phyloP scores from a whole-genome alignment of 108 stramenopile genomes.

The Schizochytrium sp. region DNA sequence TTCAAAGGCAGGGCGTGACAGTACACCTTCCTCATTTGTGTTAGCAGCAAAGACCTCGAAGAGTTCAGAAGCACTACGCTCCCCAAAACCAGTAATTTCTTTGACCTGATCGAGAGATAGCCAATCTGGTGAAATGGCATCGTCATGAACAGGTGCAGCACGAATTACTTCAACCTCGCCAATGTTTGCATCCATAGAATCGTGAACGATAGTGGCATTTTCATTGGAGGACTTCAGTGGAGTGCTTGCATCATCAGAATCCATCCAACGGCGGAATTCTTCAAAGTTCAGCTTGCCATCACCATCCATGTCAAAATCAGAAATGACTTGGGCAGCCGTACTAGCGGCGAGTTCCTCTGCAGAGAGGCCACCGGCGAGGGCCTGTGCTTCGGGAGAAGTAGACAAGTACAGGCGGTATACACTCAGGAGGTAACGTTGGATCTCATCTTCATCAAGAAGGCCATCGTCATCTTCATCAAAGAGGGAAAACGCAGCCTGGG shows the following conservation, averaged over 20 bases:
- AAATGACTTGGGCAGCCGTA: conserved; percentile 66
- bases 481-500: conserved; percentile 41
- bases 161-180: background rate
- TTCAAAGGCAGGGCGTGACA: background rate
- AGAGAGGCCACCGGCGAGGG: background rate
- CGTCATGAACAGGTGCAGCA: conserved; percentile 15
- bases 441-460: conserved; percentile 59
- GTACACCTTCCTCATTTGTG: conserved; percentile 19
- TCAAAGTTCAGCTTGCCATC: conserved; percentile 48
- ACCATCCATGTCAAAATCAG: conserved; percentile 5
- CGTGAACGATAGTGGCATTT: conserved; percentile 55
- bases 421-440: conserved; percentile 19
- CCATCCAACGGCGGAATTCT: conserved; percentile 62
- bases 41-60: conserved; percentile 59
- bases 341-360: conserved; percentile 53
- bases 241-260: background rate
- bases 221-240: background rate
- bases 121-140: conserved; percentile 18
- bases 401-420: conserved; percentile 34
- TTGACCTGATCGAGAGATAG: conserved; percentile 42
- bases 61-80: conserved; percentile 16
- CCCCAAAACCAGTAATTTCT: conserved; percentile 35
- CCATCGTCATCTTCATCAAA: conserved; percentile 60
- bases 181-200: background rate
- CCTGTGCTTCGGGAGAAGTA: conserved; percentile 19